Percentiles rank a stretch among this genome's conserved stretches.
These are phyloP conservation scores for Coemansia sp. DNA, from an alignment of 192 early-diverging fungal species.

Conservation along the genomic window DNA sequence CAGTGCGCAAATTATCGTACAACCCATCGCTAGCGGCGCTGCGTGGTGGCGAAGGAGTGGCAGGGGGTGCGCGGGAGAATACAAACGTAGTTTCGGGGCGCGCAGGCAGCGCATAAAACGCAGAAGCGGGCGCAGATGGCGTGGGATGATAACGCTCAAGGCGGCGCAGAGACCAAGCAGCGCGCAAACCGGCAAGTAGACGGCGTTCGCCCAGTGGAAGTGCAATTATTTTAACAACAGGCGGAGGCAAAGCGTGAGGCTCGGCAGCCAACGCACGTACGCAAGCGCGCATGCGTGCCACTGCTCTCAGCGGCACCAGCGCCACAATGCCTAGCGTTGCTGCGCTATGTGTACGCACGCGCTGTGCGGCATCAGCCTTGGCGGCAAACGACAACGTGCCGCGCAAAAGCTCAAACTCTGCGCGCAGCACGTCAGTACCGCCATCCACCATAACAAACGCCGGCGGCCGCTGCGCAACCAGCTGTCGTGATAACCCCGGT, in stretches of 20 bases:
- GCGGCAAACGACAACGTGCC: conserved; percentile 47
- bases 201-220: conserved; percentile 37
- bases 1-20: conserved; percentile 33
- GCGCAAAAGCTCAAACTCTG: conserved; percentile 45
- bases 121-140: background rate
- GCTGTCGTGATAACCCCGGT: conserved; percentile 25
- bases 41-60: conserved; percentile 23
- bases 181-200: conserved; percentile 25
- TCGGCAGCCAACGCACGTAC: conserved; percentile 14
- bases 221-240: conserved; percentile 38
- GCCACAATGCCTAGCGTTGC: conserved; percentile 43
- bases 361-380: conserved; percentile 6
- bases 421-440: conserved; percentile 20
- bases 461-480: conserved; percentile 38
- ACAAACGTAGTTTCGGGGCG: background rate
- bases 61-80: background rate
- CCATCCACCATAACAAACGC: conserved; percentile 41
- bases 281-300: conserved; percentile 21
- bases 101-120: background rate
- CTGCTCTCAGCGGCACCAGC: conserved; percentile 16
- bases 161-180: conserved; percentile 32
- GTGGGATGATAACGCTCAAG: conserved; percentile 10
- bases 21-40: conserved; percentile 32
- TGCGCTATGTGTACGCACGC: conserved; percentile 11
- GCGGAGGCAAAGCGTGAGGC: conserved; percentile 47